phyloP scores from a whole-genome alignment of 2,329 filamentous ascomycete genomes.

The Colletotrichum falcatum region DNA sequence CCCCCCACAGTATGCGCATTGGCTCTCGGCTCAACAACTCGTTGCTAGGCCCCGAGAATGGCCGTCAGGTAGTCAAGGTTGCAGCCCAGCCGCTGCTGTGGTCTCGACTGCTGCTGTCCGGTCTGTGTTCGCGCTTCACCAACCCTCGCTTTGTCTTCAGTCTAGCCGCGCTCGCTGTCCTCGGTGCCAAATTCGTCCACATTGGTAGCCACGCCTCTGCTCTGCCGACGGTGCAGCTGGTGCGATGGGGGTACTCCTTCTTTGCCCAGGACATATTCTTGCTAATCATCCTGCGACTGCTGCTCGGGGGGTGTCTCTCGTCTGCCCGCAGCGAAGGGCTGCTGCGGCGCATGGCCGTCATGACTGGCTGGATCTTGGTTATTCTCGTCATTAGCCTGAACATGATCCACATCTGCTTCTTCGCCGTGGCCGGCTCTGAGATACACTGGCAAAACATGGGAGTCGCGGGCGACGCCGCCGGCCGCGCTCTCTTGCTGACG shows the following conservation, averaged over 20 bases:
- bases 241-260: conserved; percentile 51
- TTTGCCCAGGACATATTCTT: conserved; percentile 51
- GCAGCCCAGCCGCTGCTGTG: neutral
- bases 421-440: conserved; percentile 49
- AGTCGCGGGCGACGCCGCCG: conserved; percentile 48
- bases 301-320: conserved; percentile 46
- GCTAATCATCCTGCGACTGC: conserved; percentile 48
- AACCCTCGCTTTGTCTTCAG: conserved; percentile 48
- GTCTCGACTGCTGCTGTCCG: conserved; percentile 3
- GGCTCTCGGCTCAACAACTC: neutral
- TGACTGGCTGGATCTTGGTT: neutral
- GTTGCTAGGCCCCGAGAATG: neutral
- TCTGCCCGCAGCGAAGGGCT: conserved; percentile 4
- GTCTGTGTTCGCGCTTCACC: conserved; percentile 35
- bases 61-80: neutral
- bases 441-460: conserved; percentile 52
- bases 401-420: conserved; percentile 45
- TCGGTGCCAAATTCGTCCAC: conserved; percentile 49
- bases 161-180: conserved; percentile 47
- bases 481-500: conserved; percentile 48
- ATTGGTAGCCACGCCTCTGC: conserved; percentile 49
- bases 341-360: neutral
- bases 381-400: conserved; percentile 1
- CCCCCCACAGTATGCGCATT: neutral
- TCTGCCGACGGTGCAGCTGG: conserved; percentile 47